Percentiles rank a stretch among this genome's conserved stretches.
Evolutionary conservation across 768 basidiomycete genomes (phyloP).

Genomic region (Ramaria rubella): DNA sequence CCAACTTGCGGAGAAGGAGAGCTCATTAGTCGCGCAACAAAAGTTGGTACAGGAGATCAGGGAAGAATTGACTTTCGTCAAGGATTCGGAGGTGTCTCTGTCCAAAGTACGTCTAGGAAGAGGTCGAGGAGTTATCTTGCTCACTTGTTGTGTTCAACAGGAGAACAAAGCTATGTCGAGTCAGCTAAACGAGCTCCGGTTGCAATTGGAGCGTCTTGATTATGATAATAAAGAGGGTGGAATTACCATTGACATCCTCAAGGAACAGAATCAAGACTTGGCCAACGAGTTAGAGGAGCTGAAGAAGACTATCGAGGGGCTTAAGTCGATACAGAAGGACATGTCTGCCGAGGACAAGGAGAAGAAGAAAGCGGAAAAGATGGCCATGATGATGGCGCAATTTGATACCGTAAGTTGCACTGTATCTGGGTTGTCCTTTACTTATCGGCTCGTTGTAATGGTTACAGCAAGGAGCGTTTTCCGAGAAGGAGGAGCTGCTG

Average conservation of each 20-base stretch:
- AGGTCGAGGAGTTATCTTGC: background rate
- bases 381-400: conserved; percentile 99
- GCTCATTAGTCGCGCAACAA: conserved; percentile 67
- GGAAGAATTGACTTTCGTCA: conserved; percentile 84
- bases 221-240: conserved; percentile 94
- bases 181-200: conserved; percentile 85
- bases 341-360: conserved; percentile 93
- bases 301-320: conserved; percentile 66
- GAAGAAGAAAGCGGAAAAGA: conserved; percentile 98
- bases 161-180: conserved; percentile 94
- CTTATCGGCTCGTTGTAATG: conserved; percentile 1
- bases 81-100: conserved; percentile 78
- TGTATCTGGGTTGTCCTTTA: conserved; percentile 10
- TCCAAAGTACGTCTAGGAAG: conserved; percentile 51
- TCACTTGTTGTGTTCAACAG: conserved; percentile 29
- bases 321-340: conserved; percentile 78
- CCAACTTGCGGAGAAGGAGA: conserved; percentile 86
- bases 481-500: conserved; percentile 92
- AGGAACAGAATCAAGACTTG: conserved; percentile 88
- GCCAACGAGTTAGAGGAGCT: conserved; percentile 87
- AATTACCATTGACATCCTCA: conserved; percentile 90
- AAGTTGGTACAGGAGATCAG: conserved; percentile 82
- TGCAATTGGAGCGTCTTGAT: conserved; percentile 86
- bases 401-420: conserved; percentile 75
- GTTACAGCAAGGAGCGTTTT: conserved; percentile 80